These are phyloP conservation scores for Cadophora luteo-olivacea DNA, from an alignment of 2,329 filamentous ascomycete species.

Conservation along the genomic window DNA sequence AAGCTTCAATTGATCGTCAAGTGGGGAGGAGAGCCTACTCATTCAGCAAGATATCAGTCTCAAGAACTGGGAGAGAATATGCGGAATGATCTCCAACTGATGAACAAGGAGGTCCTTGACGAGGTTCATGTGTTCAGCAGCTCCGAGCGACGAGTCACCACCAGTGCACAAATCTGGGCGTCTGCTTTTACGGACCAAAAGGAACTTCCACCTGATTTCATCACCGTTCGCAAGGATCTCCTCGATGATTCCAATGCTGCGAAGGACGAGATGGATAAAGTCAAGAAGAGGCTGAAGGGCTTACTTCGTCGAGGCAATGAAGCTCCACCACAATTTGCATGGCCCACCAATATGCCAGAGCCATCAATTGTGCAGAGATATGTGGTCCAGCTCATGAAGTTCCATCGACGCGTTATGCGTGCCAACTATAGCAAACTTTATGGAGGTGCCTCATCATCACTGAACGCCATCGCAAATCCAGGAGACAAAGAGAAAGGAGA, in stretches of 20 bases:
- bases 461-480: conserved; percentile 62
- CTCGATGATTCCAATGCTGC: conserved; percentile 97
- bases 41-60: conserved; percentile 94
- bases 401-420: conserved; percentile 93
- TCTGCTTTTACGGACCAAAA: conserved; percentile 87
- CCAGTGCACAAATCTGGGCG: conserved; percentile 96
- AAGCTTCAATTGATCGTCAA: conserved; percentile 98
- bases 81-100: conserved; percentile 89
- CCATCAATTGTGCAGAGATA: conserved; percentile 90
- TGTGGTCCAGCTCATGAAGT: conserved; percentile 96
- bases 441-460: conserved; percentile 67
- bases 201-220: conserved; percentile 83
- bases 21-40: conserved; percentile 97
- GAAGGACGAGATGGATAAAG: conserved; percentile 99
- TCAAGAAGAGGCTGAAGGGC: conserved; percentile 98
- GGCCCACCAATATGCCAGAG: conserved; percentile 93
- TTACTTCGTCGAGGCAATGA: conserved; percentile 91
- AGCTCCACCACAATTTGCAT: conserved; percentile 95
- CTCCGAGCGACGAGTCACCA: conserved; percentile 91
- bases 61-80: conserved; percentile 95
- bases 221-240: conserved; percentile 90
- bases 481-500: conserved; percentile 46
- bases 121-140: conserved; percentile 96
- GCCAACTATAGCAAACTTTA: conserved; percentile 87
- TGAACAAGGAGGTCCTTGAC: conserved; percentile 90